Evolutionary conservation across 139 green algal species (phyloP), one percentile per base, ranked within the genome.

Genomic region (Choricystis sp.): DNA sequence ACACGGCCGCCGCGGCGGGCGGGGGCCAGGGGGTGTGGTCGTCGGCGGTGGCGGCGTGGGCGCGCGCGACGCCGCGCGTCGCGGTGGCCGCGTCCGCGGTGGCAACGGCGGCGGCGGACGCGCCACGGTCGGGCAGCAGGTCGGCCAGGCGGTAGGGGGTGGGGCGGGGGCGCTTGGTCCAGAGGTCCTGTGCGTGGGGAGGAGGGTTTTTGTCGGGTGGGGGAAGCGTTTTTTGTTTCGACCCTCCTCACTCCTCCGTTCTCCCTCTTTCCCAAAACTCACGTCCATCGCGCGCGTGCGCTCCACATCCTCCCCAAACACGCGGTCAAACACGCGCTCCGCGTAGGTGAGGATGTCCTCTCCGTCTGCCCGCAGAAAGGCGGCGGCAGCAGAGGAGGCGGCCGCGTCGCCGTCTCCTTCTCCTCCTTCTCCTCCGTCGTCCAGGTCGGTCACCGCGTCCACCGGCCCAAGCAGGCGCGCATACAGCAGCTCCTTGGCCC

Each of bases 401-500:
- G 26, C n/a, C 60, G 22, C 60, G 29, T 57, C 57, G 57, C 29
- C 48, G 49, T 25, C 60, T 27, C 30, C 63, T n/a, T 2, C 48
- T 57, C 24, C 29, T 27, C 20, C 64, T 30, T 59, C 59, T 28
- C 26, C 52, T 16, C 24, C 29, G 21, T 76, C 72, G 28, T 84
- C 77, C 20, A 85, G 64, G 49, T 87, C 81, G 25, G 60, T 85
- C 24, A 79, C 72, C 0, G 56, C 66, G 16, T 90, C 86, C 4
- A 68, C 49, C 4, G 65, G 60, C 3, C 89, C 91, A 73, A 99
- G 97, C 0, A 98, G 75, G n/a, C 85, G 72, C 1, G 70, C 57
- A 65, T 97, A 98, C 0, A 96, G 83, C 57, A 99, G 72, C n/a
- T 99, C 92, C 74, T 97, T 98, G 60, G 92, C 82, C 89, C 89